A percentile compares a stretch with the other conserved stretches of the same genome.
These are phyloP conservation scores for Aegilops speltoides DNA, from an alignment of 176 grass and related monocot genomes.

Conservation along the genomic window DNA sequence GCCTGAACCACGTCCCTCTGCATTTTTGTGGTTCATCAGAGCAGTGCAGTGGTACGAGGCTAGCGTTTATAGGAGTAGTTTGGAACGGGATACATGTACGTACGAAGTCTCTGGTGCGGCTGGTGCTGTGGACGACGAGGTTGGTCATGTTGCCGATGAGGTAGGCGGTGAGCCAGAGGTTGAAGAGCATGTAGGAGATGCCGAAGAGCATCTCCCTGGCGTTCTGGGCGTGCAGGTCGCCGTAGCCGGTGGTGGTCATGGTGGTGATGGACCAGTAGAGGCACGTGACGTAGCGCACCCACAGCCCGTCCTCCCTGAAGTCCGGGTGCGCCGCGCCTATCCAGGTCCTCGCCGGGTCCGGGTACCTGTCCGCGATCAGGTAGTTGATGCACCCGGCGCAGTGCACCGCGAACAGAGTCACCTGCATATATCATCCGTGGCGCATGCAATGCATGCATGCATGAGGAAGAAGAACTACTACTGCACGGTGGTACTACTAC, in stretches of 20 bases:
- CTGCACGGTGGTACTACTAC: too few species aligned
- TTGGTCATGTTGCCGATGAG: constrained; percentile 99
- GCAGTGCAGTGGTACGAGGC: not conserved
- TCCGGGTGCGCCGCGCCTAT: constrained; percentile 83
- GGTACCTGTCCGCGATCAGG: constrained; percentile 92
- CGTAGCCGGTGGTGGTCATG: constrained; percentile 88
- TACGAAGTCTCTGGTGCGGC: constrained; percentile 96
- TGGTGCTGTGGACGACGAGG: constrained; percentile 91
- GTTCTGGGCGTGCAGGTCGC: constrained; percentile 96
- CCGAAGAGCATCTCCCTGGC: constrained; percentile 86
- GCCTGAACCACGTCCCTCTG: constrained; percentile 83
- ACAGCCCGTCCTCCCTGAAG: constrained; percentile 75
- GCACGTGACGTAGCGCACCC: constrained; percentile 75
- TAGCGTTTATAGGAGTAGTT: too few species aligned
- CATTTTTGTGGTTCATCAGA: constrained; percentile 22
- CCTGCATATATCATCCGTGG: constrained; percentile 27
- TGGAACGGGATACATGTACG: too few species aligned
- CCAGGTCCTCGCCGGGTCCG: constrained; percentile 75
- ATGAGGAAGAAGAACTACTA: not conserved
- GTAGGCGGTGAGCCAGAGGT: constrained; percentile 87
- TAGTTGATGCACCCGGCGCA: constrained; percentile 95
- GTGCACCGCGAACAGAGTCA: constrained; percentile 81
- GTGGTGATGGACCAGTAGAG: constrained; percentile 99
- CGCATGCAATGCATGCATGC: not conserved
- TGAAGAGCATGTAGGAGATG: constrained; percentile 93